Conservation (phyloP, 2,329 filamentous ascomycete species). For the Epichloe scottii region DNA sequence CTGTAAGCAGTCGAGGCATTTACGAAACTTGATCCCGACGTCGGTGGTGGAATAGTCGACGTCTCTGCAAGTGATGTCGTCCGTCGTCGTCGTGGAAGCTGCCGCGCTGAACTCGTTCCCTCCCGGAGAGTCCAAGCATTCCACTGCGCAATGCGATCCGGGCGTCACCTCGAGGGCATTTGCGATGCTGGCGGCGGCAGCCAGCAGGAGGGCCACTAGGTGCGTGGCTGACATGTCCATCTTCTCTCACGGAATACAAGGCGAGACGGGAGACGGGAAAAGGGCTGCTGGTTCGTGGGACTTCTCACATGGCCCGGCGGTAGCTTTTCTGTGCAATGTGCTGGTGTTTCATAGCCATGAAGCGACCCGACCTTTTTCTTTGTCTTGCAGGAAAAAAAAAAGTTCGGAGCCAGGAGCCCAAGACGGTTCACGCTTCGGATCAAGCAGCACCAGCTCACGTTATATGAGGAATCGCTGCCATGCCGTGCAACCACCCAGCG, state of each 20-base stretch:
- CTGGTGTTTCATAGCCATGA: too few species aligned
- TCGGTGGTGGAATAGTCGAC: slow-evolving; percentile 23
- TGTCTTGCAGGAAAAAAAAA: not conserved
- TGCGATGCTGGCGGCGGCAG: slow-evolving; percentile 9
- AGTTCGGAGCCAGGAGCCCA: too few species aligned
- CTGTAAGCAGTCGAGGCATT: slow-evolving; percentile 34
- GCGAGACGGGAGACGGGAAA: too few species aligned
- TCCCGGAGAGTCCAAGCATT: slow-evolving; percentile 30
- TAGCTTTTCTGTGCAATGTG: too few species aligned
- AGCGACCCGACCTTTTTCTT: not conserved
- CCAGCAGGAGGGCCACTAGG: slow-evolving; percentile 7
- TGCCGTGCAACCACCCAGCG: not conserved
- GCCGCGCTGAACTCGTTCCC: slow-evolving; percentile 20
- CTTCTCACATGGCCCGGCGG: too few species aligned
- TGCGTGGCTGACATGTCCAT: too few species aligned
- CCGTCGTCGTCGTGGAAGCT: slow-evolving; percentile 28
- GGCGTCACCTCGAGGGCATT: slow-evolving; percentile 34
- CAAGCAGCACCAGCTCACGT: too few species aligned
- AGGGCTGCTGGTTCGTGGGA: too few species aligned
- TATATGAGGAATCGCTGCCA: not conserved
- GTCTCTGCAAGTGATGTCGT: slow-evolving; percentile 36
- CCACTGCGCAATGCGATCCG: slow-evolving; percentile 34
- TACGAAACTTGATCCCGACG: slow-evolving; percentile 32
- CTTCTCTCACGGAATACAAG: too few species aligned
- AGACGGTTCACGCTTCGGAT: too few species aligned